Base-by-base conservation (phyloP, 306 rosid genomes). In the Medicago lupulina region DNA sequence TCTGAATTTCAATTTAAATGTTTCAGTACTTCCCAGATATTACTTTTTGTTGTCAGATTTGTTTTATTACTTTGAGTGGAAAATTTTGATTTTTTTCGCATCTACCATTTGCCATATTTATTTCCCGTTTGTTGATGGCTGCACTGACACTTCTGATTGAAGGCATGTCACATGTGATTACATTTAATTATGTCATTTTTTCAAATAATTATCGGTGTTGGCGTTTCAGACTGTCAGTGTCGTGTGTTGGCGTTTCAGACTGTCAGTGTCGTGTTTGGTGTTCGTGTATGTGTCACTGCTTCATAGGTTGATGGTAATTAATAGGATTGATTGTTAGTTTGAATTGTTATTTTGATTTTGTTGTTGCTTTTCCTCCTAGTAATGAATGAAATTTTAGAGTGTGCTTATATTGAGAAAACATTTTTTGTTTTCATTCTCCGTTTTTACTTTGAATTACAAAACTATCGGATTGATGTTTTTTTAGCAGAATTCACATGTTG, bases 1-100 rank as follows among this genome's bases (percentile, higher is more conserved):
- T 75, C 39, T 66, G 55, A 67, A 71, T 28, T 66, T 76, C 36
- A 3, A 55, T 51, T 73, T 14, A 13, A 25, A 25, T 74, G 71
- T 71, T 21, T 63, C 17, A 25, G 51, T 65, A 15, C 57, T n/a
- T 70, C 39, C 19, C 25, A 46, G 41, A 40, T 70, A 21, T 59
- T 78, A 50, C 16, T 70, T 21, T 3, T 31, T 61, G 23, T 19
- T 55, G 28, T 11, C 4, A 55, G 2, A 9, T 54, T 54, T 18
- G 6, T 54, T 54, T 54, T 19, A 54, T 54, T 54, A 8, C 4
- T 28, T 28, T 28, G 28, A 25, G 28, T 18, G 18, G 79, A n/a
- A n/a, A n/a, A n/a, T 18, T 18, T 1, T 8, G 34, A 40, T 65
- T 60, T 12, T 64, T 59, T 64, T 23, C 0, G 4, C 28, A 58